Evolutionary conservation across 1,284 basidiomycete species (phyloP).

Genomic region (Athelia psychrophila): DNA sequence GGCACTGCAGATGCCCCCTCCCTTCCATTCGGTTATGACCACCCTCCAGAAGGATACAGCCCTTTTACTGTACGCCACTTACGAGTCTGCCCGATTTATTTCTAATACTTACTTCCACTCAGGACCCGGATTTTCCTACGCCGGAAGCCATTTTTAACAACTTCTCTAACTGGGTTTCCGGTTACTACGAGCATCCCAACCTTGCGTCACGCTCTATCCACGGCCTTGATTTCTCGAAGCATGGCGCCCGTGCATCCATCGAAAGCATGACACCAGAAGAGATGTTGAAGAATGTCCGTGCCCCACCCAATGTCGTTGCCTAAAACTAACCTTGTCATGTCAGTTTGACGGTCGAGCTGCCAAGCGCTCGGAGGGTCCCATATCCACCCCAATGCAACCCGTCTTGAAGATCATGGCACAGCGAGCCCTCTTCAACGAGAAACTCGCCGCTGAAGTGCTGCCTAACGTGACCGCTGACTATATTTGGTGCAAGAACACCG

Average conservation of each 20-base stretch:
- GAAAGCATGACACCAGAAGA: conserved; percentile 21
- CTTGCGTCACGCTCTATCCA: conserved; percentile 17
- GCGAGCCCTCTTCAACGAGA: conserved; percentile 21
- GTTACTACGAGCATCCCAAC: conserved; percentile 26
- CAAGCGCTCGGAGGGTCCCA: conserved; percentile 16
- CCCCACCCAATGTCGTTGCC: too few species aligned
- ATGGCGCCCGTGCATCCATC: conserved; percentile 10
- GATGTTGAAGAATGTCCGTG: conserved; percentile 3
- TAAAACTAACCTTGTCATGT: too few species aligned
- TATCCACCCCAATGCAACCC: conserved; percentile 22
- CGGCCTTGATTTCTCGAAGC: conserved; percentile 18
- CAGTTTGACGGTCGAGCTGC: conserved; percentile 8
- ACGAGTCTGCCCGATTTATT: too few species aligned
- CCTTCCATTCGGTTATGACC: conserved; percentile 21
- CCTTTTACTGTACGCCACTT: too few species aligned
- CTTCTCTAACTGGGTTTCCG: conserved; percentile 24
- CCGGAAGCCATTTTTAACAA: conserved; percentile 15
- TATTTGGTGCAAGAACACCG: conserved; percentile 17
- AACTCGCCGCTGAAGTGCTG: conserved; percentile 15
- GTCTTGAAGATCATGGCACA: conserved; percentile 14
- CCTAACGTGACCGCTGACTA: conserved; percentile 19
- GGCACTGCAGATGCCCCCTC: conserved; percentile 30
- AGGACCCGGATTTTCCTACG: conserved; percentile 14
- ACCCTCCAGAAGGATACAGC: conserved; percentile 13
- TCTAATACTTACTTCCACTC: too few species aligned